Percentiles rank a stretch among this genome's conserved stretches.
Evolutionary conservation across 2,329 filamentous ascomycete genomes (phyloP).

Genomic region (Sporothrix sp.): DNA sequence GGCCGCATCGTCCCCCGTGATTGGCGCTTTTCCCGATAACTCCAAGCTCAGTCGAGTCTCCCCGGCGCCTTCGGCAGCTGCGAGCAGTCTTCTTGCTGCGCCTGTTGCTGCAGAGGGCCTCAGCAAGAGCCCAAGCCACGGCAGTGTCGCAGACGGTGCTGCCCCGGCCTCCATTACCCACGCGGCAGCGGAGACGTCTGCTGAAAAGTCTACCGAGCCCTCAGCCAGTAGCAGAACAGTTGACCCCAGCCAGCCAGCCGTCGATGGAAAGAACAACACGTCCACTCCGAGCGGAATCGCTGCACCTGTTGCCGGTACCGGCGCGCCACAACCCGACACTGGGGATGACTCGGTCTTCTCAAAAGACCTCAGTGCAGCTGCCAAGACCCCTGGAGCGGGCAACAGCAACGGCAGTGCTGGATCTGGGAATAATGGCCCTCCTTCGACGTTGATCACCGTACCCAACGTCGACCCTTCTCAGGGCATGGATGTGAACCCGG

Average conservation of each 20-base stretch:
- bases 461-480: neutral
- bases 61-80: constrained; percentile 36
- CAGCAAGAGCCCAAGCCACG: neutral
- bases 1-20: constrained; percentile 64
- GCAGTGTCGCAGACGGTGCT: neutral
- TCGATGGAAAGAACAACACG: neutral
- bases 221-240: neutral
- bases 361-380: neutral
- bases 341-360: neutral
- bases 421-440: neutral
- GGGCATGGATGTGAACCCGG: neutral
- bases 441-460: neutral
- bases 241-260: neutral
- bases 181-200: neutral
- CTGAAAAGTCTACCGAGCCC: neutral
- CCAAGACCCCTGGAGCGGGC: neutral
- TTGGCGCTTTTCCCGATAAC: constrained; percentile 56
- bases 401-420: neutral
- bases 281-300: neutral
- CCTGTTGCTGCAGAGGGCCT: neutral
- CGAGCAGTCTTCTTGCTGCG: neutral
- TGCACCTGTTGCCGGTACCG: neutral
- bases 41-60: constrained; percentile 44
- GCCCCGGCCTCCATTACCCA: neutral
- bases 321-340: neutral